Base-by-base conservation (phyloP, 352 stramenopile genomes). In the Phytophthora citrophthora region DNA sequence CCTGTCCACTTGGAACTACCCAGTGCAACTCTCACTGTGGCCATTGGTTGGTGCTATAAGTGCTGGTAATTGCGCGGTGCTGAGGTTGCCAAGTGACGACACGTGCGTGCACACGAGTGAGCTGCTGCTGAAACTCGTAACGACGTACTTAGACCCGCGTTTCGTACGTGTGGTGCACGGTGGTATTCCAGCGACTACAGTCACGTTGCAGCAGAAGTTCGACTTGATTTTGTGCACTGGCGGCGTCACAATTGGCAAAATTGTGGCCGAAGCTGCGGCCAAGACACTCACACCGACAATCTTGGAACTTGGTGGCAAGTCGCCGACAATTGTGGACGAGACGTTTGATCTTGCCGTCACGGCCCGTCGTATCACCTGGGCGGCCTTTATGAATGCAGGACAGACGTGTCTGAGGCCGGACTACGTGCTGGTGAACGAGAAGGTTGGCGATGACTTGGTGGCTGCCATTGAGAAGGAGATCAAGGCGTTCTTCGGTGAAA, bases 361-460 rank as follows among this genome's bases (percentile, higher is more conserved):
- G 1, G 86, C 82, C 5, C 27, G 83, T 44, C 80, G 96, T 5
- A 84, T 99, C 36, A 68, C 91, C 7, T 98, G 81, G 76, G 81
- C 69, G 2, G 93, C 96, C 27, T 93, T 84, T 29, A 61, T 96
- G 23, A 99, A 99, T 72, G 64, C 75, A 18, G 96, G 96, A 1
- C 97, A 99, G 77, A 98, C 86, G 39, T 99, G 97, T 72, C 79
- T 99, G 31, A 83, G 93, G 13, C 93, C 95, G 5, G 96, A 99
- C 72, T 97, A 98, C 78, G 57, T 98, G 7, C 48, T 99, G 23
- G 89, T 96, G 13, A 80, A 96, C 57, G 62, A 82, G 27, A 79
- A 80, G 40, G 65, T 96, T 34, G 71, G 87, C 15, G 76, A 95
- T 52, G 13, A 61, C 26, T 73, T 93, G 16, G 72, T 93, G 11